phyloP scores from a whole-genome alignment of 2,329 filamentous ascomycete species.

The Pseudomassariella vexata region DNA sequence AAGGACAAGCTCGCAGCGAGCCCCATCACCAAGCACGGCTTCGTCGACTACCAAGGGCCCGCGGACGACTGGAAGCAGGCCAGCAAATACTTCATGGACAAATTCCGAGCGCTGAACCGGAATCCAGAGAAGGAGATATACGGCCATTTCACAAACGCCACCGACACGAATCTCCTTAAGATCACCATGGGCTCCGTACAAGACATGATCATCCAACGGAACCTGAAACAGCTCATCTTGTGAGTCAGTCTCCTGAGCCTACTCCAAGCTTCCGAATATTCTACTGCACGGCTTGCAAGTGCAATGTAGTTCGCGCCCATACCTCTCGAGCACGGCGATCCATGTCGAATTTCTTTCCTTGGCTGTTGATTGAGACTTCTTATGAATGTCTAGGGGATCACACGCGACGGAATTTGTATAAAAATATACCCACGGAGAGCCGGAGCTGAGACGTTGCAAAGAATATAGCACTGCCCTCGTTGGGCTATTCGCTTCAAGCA shows the following conservation, averaged over 20 bases:
- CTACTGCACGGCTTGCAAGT: conserved; percentile 6
- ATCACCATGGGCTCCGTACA: conserved; percentile 83
- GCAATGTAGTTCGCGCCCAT: too few species aligned
- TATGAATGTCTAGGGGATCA: too few species aligned
- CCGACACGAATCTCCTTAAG: conserved; percentile 69
- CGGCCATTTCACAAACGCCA: conserved; percentile 57
- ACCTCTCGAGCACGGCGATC: too few species aligned
- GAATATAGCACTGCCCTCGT: conserved; percentile 5
- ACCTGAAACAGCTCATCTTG: conserved; percentile 72
- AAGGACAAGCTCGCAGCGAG: conserved; percentile 67
- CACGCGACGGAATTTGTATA: too few species aligned
- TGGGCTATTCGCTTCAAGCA: neutral
- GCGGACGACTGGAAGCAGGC: conserved; percentile 67
- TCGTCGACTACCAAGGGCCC: conserved; percentile 73
- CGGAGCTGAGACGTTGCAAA: conserved; percentile 6
- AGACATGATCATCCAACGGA: conserved; percentile 83
- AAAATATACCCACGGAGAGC: conserved; percentile 1
- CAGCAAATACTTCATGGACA: conserved; percentile 76
- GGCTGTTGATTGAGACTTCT: conserved; percentile 2
- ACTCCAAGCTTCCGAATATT: conserved; percentile 4
- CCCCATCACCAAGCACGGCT: conserved; percentile 67
- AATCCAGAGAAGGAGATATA: conserved; percentile 60
- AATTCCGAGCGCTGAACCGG: conserved; percentile 71
- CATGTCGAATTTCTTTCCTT: neutral
- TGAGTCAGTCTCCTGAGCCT: conserved; percentile 37